Base-by-base conservation (phyloP, 140 eudicot species). In the Cichorium intybus region DNA sequence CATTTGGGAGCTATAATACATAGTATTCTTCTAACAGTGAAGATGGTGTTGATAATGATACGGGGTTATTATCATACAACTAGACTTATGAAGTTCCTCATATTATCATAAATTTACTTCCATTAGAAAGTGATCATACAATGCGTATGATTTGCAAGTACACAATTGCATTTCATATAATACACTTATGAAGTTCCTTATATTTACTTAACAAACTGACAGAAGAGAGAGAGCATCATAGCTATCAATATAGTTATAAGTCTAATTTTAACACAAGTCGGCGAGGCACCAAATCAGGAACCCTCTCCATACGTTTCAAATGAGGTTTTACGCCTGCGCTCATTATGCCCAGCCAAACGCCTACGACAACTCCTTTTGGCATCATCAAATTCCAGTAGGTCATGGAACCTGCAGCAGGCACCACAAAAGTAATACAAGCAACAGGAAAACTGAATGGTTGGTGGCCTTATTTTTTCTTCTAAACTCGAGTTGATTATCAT, bases 281-380 rank as follows among this genome's bases (percentile, higher is more conserved):
- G 24, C 52, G 73, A 50, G 69, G 46, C 24, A 14, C 27, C 50
- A 73, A 18, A 62, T 22, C 69, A 59, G n/a, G 85, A 67, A 66
- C 73, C 77, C 41, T 78, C 85, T 64, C 77, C 90, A 39, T 64
- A 79, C 35, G 78, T 72, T 43, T 86, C 97, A 28, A 53, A 75
- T 15, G 86, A 62, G 81, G 74, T 84, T 79, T 84, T 86, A 75
- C 97, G 93, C 52, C 97, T 87, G 20, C 97, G 88, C 64, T 87
- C 94, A 23, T 90, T 90, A 64, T 90, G 97, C 11, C 97, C 97
- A 3, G 95, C 94, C 80, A 90, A 71, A 54, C 97, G 93, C 76
- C 89, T 79, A 33, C 97, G 89, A 24, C 97, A 90, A 75, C 97
- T 90, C 73, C 95, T 90, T 76, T 90, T 90, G 48, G 95, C 76